These are phyloP conservation scores for Pseudogymnoascus destructans DNA, from an alignment of 2,329 filamentous ascomycete genomes.

Conservation along the genomic window DNA sequence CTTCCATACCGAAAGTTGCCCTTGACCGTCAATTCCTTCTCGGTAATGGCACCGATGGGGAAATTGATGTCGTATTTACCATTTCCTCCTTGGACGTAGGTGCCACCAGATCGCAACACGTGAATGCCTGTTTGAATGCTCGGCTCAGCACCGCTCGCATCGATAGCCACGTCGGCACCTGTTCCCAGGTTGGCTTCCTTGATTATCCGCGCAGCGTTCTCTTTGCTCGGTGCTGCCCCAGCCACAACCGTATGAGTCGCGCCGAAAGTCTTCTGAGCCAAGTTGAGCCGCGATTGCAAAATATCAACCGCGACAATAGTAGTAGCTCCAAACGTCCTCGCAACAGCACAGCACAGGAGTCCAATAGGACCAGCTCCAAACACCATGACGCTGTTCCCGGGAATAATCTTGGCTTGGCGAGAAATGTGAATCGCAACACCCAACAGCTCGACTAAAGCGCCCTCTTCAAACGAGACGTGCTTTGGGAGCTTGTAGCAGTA, in stretches of 20 bases:
- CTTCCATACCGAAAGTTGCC: constrained; percentile 44
- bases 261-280: constrained; percentile 42
- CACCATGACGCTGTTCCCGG: constrained; percentile 40
- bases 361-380: constrained; percentile 47
- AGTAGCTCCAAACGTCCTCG: constrained; percentile 41
- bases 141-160: constrained; percentile 40
- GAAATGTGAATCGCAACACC: constrained; percentile 45
- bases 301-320: constrained; percentile 45
- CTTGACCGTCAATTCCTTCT: constrained; percentile 40
- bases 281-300: constrained; percentile 42
- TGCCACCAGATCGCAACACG: constrained; percentile 37
- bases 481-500: constrained; percentile 35
- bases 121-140: constrained; percentile 41
- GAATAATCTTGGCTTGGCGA: constrained; percentile 35
- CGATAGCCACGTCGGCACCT: constrained; percentile 38
- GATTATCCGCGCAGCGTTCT: constrained; percentile 48
- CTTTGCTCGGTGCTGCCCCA: constrained; percentile 61
- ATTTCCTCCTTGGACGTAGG: constrained; percentile 41
- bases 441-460: constrained; percentile 39
- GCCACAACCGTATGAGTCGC: constrained; percentile 51
- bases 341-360: constrained; percentile 45
- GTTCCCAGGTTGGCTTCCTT: constrained; percentile 13
- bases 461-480: constrained; percentile 36
- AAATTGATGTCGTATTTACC: constrained; percentile 40
- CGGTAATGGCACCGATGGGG: constrained; percentile 37